Percentiles rank a stretch among this genome's conserved stretches.
Evolutionary conservation across 805 yeast species (phyloP).

Genomic region (Saturnispora diversa): DNA sequence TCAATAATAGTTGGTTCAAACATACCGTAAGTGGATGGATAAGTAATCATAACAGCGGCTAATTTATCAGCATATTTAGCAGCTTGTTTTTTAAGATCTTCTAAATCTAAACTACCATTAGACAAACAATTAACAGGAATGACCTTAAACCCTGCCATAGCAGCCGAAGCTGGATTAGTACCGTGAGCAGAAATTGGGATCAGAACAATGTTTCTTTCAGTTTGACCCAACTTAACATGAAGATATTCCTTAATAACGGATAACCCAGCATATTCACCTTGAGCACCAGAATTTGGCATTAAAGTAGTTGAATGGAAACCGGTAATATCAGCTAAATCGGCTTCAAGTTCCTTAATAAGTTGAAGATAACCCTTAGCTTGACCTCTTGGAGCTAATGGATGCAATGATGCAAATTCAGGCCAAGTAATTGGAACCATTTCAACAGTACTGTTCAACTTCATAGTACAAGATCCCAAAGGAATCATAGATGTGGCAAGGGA

Average conservation of each 20-base stretch:
- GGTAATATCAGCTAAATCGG: constrained; percentile 83
- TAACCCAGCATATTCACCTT: constrained; percentile 94
- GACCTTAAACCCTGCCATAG: constrained; percentile 93
- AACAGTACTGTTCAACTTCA: constrained; percentile 93
- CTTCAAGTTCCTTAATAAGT: constrained; percentile 66
- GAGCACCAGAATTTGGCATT: constrained; percentile 98
- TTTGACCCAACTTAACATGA: constrained; percentile 54
- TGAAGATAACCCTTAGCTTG: constrained; percentile 87
- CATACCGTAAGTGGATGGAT: constrained; percentile 94
- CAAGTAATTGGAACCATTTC: constrained; percentile 92
- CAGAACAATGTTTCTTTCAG: constrained; percentile 73
- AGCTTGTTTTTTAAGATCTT: constrained; percentile 67
- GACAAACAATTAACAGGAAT: constrained; percentile 81
- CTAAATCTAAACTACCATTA: constrained; percentile 81
- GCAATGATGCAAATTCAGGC: constrained; percentile 84
- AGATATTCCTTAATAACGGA: constrained; percentile 77
- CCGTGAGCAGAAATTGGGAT: constrained; percentile 98
- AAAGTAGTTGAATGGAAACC: constrained; percentile 86
- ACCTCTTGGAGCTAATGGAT: constrained; percentile 85
- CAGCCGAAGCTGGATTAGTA: constrained; percentile 97
- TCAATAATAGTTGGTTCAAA: constrained; percentile 85
- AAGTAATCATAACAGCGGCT: constrained; percentile 93
- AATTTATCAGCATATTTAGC: constrained; percentile 56
- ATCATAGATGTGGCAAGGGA: constrained; percentile 96
- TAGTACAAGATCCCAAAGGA: constrained; percentile 95